Percentiles rank a stretch among this genome's conserved stretches.
phyloP scores from a whole-genome alignment of 768 basidiomycete species.

The Lentinula boryana region DNA sequence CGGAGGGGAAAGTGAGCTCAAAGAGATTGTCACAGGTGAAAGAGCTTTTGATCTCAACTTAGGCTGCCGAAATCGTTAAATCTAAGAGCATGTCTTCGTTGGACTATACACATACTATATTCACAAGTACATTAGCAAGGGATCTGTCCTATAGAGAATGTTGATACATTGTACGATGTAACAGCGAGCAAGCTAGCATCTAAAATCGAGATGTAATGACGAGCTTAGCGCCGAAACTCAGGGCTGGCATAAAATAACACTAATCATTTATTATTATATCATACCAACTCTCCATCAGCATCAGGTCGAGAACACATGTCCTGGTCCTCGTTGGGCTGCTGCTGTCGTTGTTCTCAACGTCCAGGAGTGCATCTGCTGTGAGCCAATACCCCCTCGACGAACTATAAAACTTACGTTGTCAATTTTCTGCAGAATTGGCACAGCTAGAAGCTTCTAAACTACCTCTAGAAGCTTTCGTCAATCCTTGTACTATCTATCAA shows the following conservation, averaged over 20 bases:
- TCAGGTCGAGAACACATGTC: conserved; percentile 6
- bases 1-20: background rate
- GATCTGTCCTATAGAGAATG: background rate
- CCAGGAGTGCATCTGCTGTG: conserved; percentile 9
- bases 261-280: background rate
- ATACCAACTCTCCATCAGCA: conserved; percentile 4
- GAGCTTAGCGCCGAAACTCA: background rate
- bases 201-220: no score
- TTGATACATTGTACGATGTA: background rate
- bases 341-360: conserved; percentile 4
- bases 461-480: background rate
- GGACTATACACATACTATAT: background rate
- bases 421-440: conserved; percentile 1
- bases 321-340: background rate
- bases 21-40: conserved; percentile 17
- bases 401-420: background rate
- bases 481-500: background rate
- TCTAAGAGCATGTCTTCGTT: background rate
- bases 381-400: background rate
- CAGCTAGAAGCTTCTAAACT: conserved; percentile 8
- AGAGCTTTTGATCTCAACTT: conserved; percentile 29
- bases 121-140: background rate
- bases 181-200: background rate
- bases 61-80: background rate
- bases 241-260: background rate